Evolutionary conservation across 2,329 filamentous ascomycete species (phyloP).

Genomic region (Ophiostoma tasmaniense): DNA sequence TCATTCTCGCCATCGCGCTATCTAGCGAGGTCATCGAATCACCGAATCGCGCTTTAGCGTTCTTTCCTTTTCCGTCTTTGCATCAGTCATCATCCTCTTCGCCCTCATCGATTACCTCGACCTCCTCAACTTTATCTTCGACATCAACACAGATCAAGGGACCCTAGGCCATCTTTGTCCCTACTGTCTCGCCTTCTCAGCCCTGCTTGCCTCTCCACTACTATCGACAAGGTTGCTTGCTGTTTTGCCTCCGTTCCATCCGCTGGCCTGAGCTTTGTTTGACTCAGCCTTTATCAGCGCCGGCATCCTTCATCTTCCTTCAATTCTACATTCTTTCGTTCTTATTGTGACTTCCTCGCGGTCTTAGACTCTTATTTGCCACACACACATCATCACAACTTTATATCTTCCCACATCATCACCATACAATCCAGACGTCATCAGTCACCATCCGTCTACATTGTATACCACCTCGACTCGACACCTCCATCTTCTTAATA

Average conservation of each 20-base stretch:
- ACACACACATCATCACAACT: background rate
- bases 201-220: background rate
- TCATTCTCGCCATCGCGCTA: constrained; percentile 14
- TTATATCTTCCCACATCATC: background rate
- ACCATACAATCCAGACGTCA: background rate
- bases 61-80: background rate
- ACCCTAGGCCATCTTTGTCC: background rate
- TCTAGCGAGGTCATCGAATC: background rate
- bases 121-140: background rate
- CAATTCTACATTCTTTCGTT: background rate
- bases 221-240: constrained; percentile 5
- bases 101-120: background rate
- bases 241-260: constrained; percentile 12
- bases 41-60: background rate
- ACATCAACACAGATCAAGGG: background rate
- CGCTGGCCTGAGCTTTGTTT: constrained; percentile 11
- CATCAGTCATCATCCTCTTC: background rate
- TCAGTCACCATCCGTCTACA: background rate
- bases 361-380: background rate
- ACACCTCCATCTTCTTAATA: background rate
- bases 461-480: background rate
- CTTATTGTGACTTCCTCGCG: background rate
- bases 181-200: background rate
- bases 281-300: background rate
- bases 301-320: background rate